Evolutionary conservation across 345 rosid species (phyloP).

Genomic region (Salix dunnii): DNA sequence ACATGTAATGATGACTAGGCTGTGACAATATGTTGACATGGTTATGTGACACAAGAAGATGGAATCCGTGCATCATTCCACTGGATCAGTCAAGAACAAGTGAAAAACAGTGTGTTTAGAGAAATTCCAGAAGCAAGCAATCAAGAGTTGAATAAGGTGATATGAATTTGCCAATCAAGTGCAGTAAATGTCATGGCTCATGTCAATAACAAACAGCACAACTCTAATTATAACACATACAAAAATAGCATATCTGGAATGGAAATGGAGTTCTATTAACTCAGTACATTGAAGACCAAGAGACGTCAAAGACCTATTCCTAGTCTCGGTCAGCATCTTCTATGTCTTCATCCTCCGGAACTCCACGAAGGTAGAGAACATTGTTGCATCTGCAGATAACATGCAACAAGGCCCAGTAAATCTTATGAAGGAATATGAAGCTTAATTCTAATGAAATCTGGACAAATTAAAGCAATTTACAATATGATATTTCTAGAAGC

Average conservation of each 20-base stretch:
- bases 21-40: neutral
- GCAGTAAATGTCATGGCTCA: neutral
- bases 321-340: conserved; percentile 73
- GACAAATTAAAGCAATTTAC: neutral
- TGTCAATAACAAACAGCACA: neutral
- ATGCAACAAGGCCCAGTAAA: neutral
- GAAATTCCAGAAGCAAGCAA: neutral
- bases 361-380: conserved; percentile 83
- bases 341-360: conserved; percentile 90
- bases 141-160: neutral
- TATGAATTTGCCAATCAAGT: neutral
- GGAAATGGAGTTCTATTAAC: neutral
- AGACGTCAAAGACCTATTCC: neutral
- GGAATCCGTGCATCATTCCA: neutral
- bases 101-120: neutral
- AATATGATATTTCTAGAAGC: neutral
- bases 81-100: neutral
- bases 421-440: neutral
- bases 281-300: neutral
- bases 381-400: conserved; percentile 71
- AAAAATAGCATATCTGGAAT: neutral
- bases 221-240: neutral
- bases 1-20: neutral
- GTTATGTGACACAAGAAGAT: neutral
- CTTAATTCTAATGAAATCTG: neutral